Evolutionary conservation across 495 filamentous ascomycete species (phyloP).

Genomic region (Cenococcum geophilum): DNA sequence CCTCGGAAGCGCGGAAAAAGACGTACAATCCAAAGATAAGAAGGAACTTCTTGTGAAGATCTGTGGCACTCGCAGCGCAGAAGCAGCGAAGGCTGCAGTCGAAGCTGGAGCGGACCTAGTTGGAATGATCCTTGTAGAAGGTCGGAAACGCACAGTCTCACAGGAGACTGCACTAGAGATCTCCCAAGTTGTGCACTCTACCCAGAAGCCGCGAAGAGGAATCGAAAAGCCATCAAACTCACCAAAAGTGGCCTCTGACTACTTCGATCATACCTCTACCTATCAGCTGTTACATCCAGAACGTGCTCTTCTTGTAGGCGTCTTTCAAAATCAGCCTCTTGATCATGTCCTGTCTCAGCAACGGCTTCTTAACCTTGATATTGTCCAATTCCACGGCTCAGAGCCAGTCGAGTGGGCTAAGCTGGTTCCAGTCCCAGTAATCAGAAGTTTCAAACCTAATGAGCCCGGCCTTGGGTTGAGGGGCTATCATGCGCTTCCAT

Average conservation of each 20-base stretch:
- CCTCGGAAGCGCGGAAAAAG: slow-evolving; percentile 50
- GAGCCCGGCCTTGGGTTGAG: slow-evolving; percentile 63
- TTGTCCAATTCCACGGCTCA: slow-evolving; percentile 85
- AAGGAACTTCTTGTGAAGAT: slow-evolving; percentile 73
- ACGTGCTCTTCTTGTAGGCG: slow-evolving; percentile 79
- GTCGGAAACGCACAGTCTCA: slow-evolving; percentile 69
- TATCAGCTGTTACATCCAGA: slow-evolving; percentile 48
- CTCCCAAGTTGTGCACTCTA: slow-evolving; percentile 66
- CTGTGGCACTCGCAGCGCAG: slow-evolving; percentile 83
- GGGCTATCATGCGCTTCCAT: slow-evolving; percentile 74
- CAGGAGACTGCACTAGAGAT: slow-evolving; percentile 73
- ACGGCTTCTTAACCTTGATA: slow-evolving; percentile 69
- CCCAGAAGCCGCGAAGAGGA: slow-evolving; percentile 20
- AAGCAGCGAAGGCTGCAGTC: slow-evolving; percentile 72
- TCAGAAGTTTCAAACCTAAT: slow-evolving; percentile 69
- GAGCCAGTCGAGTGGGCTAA: slow-evolving; percentile 89
- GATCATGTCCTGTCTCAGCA: slow-evolving; percentile 72
- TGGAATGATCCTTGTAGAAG: slow-evolving; percentile 84
- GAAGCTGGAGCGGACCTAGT: slow-evolving; percentile 86
- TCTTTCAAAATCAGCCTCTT: slow-evolving; percentile 88
- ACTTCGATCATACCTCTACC: slow-evolving; percentile 54
- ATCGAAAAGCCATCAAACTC: background rate
- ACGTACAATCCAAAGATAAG: slow-evolving; percentile 7
- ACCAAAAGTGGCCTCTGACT: slow-evolving; percentile 45
- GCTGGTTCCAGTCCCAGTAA: slow-evolving; percentile 82